These are phyloP conservation scores for Talaromyces albobiverticillius DNA, from an alignment of 2,329 filamentous ascomycete genomes.

Conservation along the genomic window DNA sequence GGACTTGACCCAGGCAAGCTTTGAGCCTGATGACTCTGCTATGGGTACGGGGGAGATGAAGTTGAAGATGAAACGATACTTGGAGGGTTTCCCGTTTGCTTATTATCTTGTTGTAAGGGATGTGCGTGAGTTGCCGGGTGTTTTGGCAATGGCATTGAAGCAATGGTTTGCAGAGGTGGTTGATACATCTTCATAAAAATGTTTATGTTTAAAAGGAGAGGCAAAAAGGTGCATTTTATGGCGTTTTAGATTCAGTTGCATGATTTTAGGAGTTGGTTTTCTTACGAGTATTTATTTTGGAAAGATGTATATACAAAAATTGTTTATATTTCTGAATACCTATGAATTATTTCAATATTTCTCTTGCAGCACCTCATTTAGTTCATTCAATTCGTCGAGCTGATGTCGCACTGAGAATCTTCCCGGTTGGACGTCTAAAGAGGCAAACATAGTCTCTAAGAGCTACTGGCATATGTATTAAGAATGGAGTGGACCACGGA, in stretches of 20 bases:
- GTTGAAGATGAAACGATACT: conserved; percentile 82
- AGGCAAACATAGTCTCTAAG: too few species aligned
- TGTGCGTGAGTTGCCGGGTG: conserved; percentile 83
- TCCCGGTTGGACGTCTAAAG: too few species aligned
- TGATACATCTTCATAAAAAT: conserved; percentile 35
- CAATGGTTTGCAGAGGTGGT: conserved; percentile 88
- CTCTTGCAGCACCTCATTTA: too few species aligned
- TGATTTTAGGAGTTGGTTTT: conserved; percentile 4
- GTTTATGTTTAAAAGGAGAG: not conserved
- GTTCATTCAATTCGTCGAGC: too few species aligned
- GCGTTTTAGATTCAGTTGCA: conserved; percentile 8
- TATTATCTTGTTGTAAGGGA: conserved; percentile 96
- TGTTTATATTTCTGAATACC: not conserved
- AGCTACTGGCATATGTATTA: too few species aligned
- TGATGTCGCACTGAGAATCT: too few species aligned
- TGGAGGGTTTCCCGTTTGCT: conserved; percentile 94
- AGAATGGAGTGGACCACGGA: too few species aligned
- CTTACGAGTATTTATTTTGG: not conserved
- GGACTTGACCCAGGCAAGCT: conserved; percentile 83
- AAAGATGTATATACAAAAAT: not conserved
- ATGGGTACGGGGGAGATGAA: conserved; percentile 58
- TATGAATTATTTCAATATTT: not conserved
- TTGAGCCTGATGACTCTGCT: conserved; percentile 61
- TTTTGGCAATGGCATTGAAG: conserved; percentile 81
- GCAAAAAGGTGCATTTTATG: conserved; percentile 16